These are phyloP conservation scores for Ogataea hybrid DNA, from an alignment of 1,139 yeast genomes.

Conservation along the genomic window DNA sequence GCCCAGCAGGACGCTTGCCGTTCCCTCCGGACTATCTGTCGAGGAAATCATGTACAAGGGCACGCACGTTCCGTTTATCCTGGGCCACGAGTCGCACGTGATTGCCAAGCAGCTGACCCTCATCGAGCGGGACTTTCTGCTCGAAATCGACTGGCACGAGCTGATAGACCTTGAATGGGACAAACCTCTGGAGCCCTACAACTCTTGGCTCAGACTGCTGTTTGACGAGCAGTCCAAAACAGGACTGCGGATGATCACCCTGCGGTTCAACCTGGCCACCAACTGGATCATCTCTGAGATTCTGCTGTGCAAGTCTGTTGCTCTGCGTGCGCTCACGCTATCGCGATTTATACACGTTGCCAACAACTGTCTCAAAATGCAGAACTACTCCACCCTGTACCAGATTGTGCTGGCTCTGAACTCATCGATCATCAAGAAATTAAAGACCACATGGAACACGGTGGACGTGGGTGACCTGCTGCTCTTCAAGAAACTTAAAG, in stretches of 20 bases:
- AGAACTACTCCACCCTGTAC: conserved; percentile 84
- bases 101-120: conserved; percentile 80
- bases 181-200: conserved; percentile 64
- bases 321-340: conserved; percentile 63
- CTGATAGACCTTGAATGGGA: conserved; percentile 77
- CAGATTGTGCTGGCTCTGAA: conserved; percentile 82
- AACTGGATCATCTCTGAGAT: conserved; percentile 94
- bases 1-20: conserved; percentile 23
- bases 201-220: conserved; percentile 81
- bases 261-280: conserved; percentile 84
- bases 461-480: conserved; percentile 48
- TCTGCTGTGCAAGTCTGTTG: conserved; percentile 58
- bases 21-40: conserved; percentile 24
- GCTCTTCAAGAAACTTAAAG: conserved; percentile 54
- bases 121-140: conserved; percentile 79
- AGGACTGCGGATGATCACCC: conserved; percentile 82
- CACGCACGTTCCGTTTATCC: conserved; percentile 74
- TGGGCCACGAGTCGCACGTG: conserved; percentile 62
- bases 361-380: conserved; percentile 62
- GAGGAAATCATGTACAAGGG: conserved; percentile 39
- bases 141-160: conserved; percentile 92
- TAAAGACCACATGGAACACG: conserved; percentile 73
- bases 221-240: conserved; percentile 42
- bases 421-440: conserved; percentile 60
- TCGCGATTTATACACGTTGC: conserved; percentile 86